Evolutionary conservation across 352 stramenopile genomes (phyloP), one percentile per base, ranked within the genome.

Genomic region (Thraustochytrium striatum): DNA sequence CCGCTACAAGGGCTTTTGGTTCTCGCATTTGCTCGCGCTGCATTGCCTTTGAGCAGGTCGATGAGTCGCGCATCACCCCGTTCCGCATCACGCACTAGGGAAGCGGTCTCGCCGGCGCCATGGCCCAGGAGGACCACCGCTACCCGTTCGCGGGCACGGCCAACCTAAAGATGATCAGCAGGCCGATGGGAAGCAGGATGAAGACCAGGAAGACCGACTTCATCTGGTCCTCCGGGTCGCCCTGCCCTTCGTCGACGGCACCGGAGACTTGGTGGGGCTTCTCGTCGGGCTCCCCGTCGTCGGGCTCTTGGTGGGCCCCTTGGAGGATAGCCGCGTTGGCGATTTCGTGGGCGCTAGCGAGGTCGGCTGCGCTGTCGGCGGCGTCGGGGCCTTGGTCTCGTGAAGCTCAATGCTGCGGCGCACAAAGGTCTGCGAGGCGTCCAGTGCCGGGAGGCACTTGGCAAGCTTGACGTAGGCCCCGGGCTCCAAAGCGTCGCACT

Each of bases 1-100:
- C 82, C 90, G 94, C 36, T 98, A 97, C 86, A 85, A 90, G 50
- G 95, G 95, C 57, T 98, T 97, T 86, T 99, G 95, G 95, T 98
- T 92, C 92, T 91, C 90, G 28, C 89, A 91, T 0, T 89, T 97
- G 84, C 93, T 88, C 50, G 80, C 85, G 1, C 83, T n/a, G 85
- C 52, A 85, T 98, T 61, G 88, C 92, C 13, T 97, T 97, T 82
- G 80, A 84, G 72, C 85, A 93, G 78, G 88, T 98, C 13, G 94
- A 98, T 81, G 95, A 98, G 84, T 90, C 89, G 47, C 84, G 91
- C 57, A 93, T 98, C 53, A 91, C 92, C 16, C 85, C 94, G 55
- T 98, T 96, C 85, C 86, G 92, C 43, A 98, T 98, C 8, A 97
- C 96, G 81, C 81, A 84, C 68, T 84, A 93, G 81, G 88, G 97